Evolutionary conservation across 495 filamentous ascomycete genomes (phyloP), one percentile per base, ranked within the genome.

Genomic region (Podospora appendiculata): DNA sequence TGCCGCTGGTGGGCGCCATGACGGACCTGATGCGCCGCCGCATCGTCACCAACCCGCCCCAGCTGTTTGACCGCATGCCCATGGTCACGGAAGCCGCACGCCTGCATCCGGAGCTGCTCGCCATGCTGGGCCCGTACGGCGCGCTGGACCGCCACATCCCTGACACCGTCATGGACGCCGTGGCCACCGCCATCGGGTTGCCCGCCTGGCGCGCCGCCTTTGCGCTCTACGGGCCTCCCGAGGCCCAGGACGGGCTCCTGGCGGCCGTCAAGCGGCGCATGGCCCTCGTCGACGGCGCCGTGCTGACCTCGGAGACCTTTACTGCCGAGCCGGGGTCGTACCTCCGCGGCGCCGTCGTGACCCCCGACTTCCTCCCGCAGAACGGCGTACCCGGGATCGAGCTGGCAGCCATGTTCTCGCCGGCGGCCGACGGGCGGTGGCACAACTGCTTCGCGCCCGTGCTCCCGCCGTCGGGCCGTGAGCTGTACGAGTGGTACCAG

Each of bases 221-320:
- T 44, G 70, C 67, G 5, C 61, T 74, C 9, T 74, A 73, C 51
- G 71, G 70, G 3, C 59, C 69, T 5, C 57, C 68, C 47, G 71
- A 63, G 39, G 57, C 65, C 34, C 64, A 71, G 44, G 52, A 70
- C 11, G 58, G 63, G 47, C 60, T 62, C 10, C 56, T 66, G 0
- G 57, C 54, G 4, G 42, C 55, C 3, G 56, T 56, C 42, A 59
- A 64, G 33, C 59, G 61, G 41, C 67, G 65, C 6, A 58, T 41
- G 11, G 69, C 69, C 1, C 57, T 56, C 7, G 53, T 63, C 32
- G 64, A 38, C 6, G 8, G 16, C 36, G 47, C 32, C 36, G 40
- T 41, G 35, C 6, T 50, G 8, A 50, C 47, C 1, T 34, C 41
- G 2, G 41, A 44, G 41, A 5, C 41, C 17, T 44, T 44, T 12